Percentiles rank a stretch among this genome's conserved stretches.
phyloP scores from a whole-genome alignment of 192 early-diverging fungal species.

The Backusella luteola region DNA sequence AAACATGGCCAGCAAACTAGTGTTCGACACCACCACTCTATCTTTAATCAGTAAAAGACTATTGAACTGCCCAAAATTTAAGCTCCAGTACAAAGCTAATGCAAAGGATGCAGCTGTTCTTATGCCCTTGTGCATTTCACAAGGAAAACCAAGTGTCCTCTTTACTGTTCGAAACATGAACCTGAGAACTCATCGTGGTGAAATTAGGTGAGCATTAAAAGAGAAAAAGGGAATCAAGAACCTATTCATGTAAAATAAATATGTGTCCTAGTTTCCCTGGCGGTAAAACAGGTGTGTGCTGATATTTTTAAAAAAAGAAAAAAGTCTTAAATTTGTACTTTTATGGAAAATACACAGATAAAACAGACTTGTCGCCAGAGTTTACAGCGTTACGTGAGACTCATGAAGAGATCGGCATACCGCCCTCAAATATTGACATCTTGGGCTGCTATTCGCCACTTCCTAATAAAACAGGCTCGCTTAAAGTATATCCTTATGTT shows the following conservation, averaged over 20 bases:
- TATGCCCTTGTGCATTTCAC: slow-evolving; percentile 58
- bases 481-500: slow-evolving; percentile 63
- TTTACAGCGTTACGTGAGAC: slow-evolving; percentile 81
- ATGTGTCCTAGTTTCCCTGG: slow-evolving; percentile 63
- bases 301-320: slow-evolving; percentile 1
- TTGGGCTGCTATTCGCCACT: slow-evolving; percentile 60
- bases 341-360: neutral
- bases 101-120: slow-evolving; percentile 37
- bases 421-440: slow-evolving; percentile 42
- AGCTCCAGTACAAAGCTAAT: slow-evolving; percentile 22
- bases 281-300: slow-evolving; percentile 50
- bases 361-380: slow-evolving; percentile 60
- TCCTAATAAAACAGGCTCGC: slow-evolving; percentile 56
- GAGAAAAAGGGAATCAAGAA: neutral
- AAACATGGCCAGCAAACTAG: slow-evolving; percentile 1
- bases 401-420: slow-evolving; percentile 71
- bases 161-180: slow-evolving; percentile 72
- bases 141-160: slow-evolving; percentile 62
- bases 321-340: neutral
- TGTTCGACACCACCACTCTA: slow-evolving; percentile 15
- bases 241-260: neutral
- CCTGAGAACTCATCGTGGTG: slow-evolving; percentile 73
- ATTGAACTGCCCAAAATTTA: slow-evolving; percentile 24
- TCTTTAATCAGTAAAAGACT: slow-evolving; percentile 21
- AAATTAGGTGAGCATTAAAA: slow-evolving; percentile 56